A percentile compares a stretch with the other conserved stretches of the same genome.
Conservation (phyloP, 768 basidiomycete genomes). For the Tephrocybe sp. region DNA sequence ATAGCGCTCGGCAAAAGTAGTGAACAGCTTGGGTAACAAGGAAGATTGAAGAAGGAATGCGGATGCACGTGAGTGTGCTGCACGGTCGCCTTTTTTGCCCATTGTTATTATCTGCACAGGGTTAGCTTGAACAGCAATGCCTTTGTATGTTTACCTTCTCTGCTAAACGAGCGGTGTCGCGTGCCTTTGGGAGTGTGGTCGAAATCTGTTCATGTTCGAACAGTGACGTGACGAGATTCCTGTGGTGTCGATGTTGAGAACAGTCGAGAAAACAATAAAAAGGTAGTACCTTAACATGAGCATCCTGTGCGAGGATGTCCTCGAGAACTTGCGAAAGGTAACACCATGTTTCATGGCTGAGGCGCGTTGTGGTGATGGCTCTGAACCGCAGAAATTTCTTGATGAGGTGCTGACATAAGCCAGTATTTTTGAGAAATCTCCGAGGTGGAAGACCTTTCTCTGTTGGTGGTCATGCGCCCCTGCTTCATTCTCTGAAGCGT, state of each 20-base stretch:
- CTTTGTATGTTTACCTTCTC: constrained; percentile 84
- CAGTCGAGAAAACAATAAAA: background rate
- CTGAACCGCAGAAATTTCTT: constrained; percentile 9
- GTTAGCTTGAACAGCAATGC: constrained; percentile 4
- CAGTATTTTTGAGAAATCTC: background rate
- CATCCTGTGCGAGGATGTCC: constrained; percentile 89
- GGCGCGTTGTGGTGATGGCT: background rate
- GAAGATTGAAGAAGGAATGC: constrained; percentile 75
- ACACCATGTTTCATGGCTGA: constrained; percentile 87
- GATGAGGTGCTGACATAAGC: constrained; percentile 16
- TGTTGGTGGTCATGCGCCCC: no score
- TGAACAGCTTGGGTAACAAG: constrained; percentile 82
- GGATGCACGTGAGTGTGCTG: constrained; percentile 69
- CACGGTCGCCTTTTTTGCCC: constrained; percentile 80
- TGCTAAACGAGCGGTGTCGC: constrained; percentile 86
- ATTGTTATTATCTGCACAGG: constrained; percentile 77
- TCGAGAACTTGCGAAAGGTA: constrained; percentile 88
- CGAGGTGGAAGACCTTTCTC: no score
- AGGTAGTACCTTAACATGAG: constrained; percentile 79
- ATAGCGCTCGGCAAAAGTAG: constrained; percentile 79
- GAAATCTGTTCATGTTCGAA: constrained; percentile 95
- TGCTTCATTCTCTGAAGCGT: no score
- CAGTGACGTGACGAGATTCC: constrained; percentile 92
- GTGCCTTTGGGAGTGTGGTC: constrained; percentile 94
- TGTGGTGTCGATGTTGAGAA: constrained; percentile 29